Percentiles rank a stretch among this genome's conserved stretches.
These are phyloP conservation scores for Metschnikowia lochheadii DNA, from an alignment of 805 yeast species.

Conservation along the genomic window DNA sequence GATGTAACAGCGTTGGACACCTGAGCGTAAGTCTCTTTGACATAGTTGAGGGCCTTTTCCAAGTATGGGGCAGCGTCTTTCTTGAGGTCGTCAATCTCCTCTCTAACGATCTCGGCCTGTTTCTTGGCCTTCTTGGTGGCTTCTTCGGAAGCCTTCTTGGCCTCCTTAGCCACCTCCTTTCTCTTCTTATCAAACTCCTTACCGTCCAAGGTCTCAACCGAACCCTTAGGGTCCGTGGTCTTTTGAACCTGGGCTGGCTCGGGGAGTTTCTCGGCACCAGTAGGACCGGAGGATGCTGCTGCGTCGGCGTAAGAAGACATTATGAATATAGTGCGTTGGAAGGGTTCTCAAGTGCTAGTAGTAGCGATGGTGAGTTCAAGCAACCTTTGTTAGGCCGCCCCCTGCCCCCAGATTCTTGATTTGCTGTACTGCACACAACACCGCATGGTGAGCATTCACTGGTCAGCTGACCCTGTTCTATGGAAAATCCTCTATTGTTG, in stretches of 20 bases:
- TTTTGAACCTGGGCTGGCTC: conserved; percentile 23
- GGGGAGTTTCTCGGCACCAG: conserved; percentile 27
- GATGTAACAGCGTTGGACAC: conserved; percentile 13
- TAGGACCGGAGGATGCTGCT: conserved; percentile 38
- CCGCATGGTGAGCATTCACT: conserved; percentile 3
- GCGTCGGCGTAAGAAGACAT: conserved; percentile 37
- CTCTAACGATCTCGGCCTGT: conserved; percentile 20
- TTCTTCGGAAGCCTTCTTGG: conserved; percentile 18
- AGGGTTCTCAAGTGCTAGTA: not conserved
- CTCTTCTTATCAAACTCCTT: conserved; percentile 21
- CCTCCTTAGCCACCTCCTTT: conserved; percentile 25
- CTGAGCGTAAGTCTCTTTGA: conserved; percentile 20
- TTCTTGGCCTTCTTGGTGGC: conserved; percentile 18
- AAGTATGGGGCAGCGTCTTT: conserved; percentile 24
- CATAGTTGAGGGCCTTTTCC: conserved; percentile 16
- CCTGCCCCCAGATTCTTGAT: conserved; percentile 15
- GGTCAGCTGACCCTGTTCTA: conserved; percentile 3
- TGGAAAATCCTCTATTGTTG: not conserved
- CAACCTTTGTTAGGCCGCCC: conserved; percentile 5
- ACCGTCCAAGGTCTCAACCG: conserved; percentile 21
- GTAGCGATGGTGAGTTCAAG: not conserved
- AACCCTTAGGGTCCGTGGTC: conserved; percentile 23
- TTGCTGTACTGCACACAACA: conserved; percentile 16
- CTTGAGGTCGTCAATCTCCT: conserved; percentile 18
- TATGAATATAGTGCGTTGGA: not conserved